Base-by-base conservation (phyloP, 306 rosid genomes). In the Glycine tomentella region DNA sequence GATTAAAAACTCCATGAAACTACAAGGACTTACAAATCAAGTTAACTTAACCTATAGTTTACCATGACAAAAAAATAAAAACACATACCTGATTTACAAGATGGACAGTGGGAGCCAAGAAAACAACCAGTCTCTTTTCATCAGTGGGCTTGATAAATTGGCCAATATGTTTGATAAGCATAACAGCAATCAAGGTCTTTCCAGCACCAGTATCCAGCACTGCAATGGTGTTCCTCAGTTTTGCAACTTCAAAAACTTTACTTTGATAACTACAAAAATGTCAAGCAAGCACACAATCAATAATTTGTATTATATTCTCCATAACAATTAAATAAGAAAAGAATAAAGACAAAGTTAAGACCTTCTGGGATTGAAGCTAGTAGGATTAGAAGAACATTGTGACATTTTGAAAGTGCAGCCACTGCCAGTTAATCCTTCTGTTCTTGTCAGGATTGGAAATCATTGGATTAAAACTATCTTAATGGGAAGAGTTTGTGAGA, bases 151-250 rank as follows among this genome's bases (percentile, higher is more conserved):
- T 89, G 52, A 76, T 72, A 20, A 48, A 75, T 72, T 75, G 75
- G 56, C 74, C 90, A 75, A 83, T 74, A 49, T 77, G 85, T 53
- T 59, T 84, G 31, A 91, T 91, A 46, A 91, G 91, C 97, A 90
- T 90, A 69, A 90, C 90, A 45, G 92, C 93, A 36, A 90, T 87
- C 92, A 89, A 81, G 2, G 93, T 90, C 86, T 90, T 91, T 50
- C 93, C 93, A 33, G 97, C 63, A 72, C 93, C 93, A n/a, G 91
- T 90, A 74, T 88, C 92, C 89, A 91, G 48, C 70, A 91, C 93
- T 11, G 91, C 92, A 48, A 91, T 88, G 0, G 88, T 90, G 81
- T 88, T 91, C 62, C 87, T 91, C 53, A n/a, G 83, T 84, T 51
- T 84, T 20, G 90, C 97, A 63, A 88, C 90, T 80, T 85, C 84